Base-by-base conservation (phyloP, 2,329 filamentous ascomycete genomes). In the Dactylellina parvicollis region DNA sequence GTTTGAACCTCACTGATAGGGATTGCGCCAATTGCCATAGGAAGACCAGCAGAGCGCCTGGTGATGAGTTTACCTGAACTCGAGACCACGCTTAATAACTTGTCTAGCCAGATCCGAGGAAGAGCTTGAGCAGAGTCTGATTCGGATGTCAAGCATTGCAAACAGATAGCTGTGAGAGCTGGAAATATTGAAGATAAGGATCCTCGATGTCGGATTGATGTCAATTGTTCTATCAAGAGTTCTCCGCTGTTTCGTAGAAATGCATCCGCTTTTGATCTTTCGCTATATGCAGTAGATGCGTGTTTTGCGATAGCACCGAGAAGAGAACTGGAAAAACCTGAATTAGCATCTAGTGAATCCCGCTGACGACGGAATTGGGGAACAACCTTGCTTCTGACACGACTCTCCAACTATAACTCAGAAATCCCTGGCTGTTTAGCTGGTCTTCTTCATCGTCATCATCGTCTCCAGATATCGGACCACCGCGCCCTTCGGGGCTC, bases 341-440 rank as follows among this genome's bases (percentile, higher is more conserved):
- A 7, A 26, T 52, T 32, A 28, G 8, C 38, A 14, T 36, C 30
- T 71, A 62, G 81, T n/a, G n/a, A n/a, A n/a, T n/a, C n/a, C n/a
- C n/a, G n/a, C n/a, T n/a, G n/a, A n/a, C n/a, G n/a, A n/a, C n/a
- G n/a, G n/a, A n/a, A n/a, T n/a, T n/a, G n/a, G n/a, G n/a, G n/a
- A n/a, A n/a, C 73, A 82, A 92, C 90, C 92, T 96, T 22, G 93
- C 92, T 81, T 99, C 95, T 75, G 96, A 94, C n/a, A 97, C 84
- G 4, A 92, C 92, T 77, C 95, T 88, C 86, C 96, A 99, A 75
- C 92, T 96, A 80, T 95, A 99, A 76, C 94, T 98, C 49, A 99
- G 82, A 16, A 96, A 85, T 77, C 96, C 92, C 79, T 97, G 98
- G 0, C 92, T 92, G 56, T 90, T 89, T 1, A 92, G 84, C 0